These are phyloP conservation scores for Sporothrix pallida DNA, from an alignment of 2,329 filamentous ascomycete genomes.

Conservation along the genomic window DNA sequence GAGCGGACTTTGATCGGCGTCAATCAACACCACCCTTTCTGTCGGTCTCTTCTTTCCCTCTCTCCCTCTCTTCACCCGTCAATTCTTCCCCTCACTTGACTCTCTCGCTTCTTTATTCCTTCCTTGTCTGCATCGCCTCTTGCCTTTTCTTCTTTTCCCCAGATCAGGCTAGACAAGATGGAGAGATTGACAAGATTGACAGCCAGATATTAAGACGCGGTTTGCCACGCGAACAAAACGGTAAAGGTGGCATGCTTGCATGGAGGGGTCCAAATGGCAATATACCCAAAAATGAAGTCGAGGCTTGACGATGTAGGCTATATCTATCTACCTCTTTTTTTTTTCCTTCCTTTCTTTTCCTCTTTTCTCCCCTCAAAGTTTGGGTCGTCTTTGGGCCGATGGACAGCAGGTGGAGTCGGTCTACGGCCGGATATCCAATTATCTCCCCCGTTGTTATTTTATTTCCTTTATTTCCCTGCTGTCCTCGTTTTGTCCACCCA, in stretches of 20 bases:
- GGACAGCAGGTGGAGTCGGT: background rate
- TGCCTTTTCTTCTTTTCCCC: background rate
- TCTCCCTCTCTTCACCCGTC: background rate
- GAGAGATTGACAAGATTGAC: background rate
- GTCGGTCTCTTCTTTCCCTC: background rate
- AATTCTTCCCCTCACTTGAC: background rate
- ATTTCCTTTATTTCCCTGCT: too few species aligned
- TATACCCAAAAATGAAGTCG: background rate
- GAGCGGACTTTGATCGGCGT: background rate
- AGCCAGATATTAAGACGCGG: too few species aligned
- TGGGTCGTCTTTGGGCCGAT: too few species aligned
- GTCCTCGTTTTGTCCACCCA: background rate
- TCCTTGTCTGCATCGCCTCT: background rate
- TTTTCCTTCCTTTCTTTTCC: too few species aligned
- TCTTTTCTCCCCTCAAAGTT: too few species aligned
- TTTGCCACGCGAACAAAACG: too few species aligned
- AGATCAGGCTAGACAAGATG: conserved; percentile 10
- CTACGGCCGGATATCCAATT: too few species aligned
- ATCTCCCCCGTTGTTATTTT: too few species aligned
- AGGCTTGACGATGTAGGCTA: too few species aligned
- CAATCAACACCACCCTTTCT: background rate
- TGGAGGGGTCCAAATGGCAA: background rate
- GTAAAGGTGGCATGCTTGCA: background rate
- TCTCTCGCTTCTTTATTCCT: background rate
- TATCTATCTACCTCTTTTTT: too few species aligned